Base-by-base conservation (phyloP, 805 yeast genomes). In the Helenozyma rhizophorensis region DNA sequence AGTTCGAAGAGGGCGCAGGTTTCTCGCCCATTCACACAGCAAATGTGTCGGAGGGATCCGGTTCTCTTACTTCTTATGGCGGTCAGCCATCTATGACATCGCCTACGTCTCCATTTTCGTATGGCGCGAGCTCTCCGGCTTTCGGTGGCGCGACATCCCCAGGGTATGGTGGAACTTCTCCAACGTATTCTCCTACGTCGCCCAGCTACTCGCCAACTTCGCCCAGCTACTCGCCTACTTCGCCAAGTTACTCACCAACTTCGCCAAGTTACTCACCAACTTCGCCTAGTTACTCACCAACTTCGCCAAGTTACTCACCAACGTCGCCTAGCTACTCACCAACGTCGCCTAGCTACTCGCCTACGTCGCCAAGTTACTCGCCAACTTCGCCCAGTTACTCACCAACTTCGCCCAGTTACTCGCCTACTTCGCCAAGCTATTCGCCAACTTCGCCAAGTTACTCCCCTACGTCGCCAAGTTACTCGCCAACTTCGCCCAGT, bases 11-110 rank as follows among this genome's bases (percentile, higher is more conserved):
- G 47, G 87, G 83, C 43, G 78, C 82, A 22, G 86, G 85, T 50
- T 93, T 93, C 71, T 93, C 98, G 30, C 98, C 98, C 35, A 71
- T 93, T 57, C 93, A 88, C 40, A 78, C 96, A 21, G 95, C 96
- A 47, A 74, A 80, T 33, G 74, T 75, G 27, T 88, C 83, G 37
- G 87, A 80, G 36, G 68, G 71, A 34, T 70, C 80, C 21, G 95
- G 95, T 36, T 94, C 94, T 5, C 82, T 87, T 48, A 85, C 95
- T 8, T 88, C 86, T 40, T 87, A 87, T 53, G 89, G 93, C 42
- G 95, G 95, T 32, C 72, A 66, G 42, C 68, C 71, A 12, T 56
- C 69, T 4, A 56, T 70, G 31, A 69, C 70, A 21, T 55, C 69
- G n/a, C 74, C 78, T 14, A 68, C 78, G 2, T 73, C 80, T 2